phyloP scores from a whole-genome alignment of 2,329 filamentous ascomycete species.

The Aspergillus ruber region DNA sequence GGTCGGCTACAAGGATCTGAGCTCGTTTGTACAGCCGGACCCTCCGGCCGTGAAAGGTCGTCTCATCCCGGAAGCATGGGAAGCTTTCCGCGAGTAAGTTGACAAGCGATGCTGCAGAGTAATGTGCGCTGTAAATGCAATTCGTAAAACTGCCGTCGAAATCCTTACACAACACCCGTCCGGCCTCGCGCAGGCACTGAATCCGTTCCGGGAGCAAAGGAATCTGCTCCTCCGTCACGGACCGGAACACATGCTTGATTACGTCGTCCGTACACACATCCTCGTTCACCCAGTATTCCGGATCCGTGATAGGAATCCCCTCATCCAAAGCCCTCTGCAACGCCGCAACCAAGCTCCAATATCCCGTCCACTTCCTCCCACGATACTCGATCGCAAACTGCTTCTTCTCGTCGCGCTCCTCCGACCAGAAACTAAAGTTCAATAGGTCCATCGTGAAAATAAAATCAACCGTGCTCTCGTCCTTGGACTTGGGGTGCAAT shows the following conservation, averaged over 20 bases:
- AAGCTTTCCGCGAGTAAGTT: constrained; percentile 81
- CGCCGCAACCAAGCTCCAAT: constrained; percentile 87
- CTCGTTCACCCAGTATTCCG: constrained; percentile 77
- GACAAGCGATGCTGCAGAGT: constrained; percentile 77
- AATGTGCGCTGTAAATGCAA: constrained; percentile 65
- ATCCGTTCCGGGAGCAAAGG: constrained; percentile 75
- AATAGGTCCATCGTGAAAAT: constrained; percentile 96
- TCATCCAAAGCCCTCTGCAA: constrained; percentile 84
- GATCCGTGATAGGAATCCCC: constrained; percentile 82
- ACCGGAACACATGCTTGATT: constrained; percentile 73
- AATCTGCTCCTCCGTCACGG: constrained; percentile 77
- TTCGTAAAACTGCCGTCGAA: constrained; percentile 69
- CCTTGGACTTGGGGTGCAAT: constrained; percentile 76
- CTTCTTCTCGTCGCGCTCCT: constrained; percentile 55
- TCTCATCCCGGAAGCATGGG: constrained; percentile 77
- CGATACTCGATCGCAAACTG: constrained; percentile 78
- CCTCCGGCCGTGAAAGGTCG: constrained; percentile 63
- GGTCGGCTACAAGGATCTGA: constrained; percentile 89
- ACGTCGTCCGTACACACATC: constrained; percentile 68
- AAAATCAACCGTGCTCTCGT: constrained; percentile 76
- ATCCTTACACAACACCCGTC: constrained; percentile 69
- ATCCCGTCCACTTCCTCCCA: constrained; percentile 81
- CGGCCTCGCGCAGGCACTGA: constrained; percentile 73
- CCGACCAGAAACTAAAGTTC: constrained; percentile 97
- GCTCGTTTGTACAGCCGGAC: constrained; percentile 88